These are phyloP conservation scores for Aspergillus pseudotamarii DNA, from an alignment of 2,329 filamentous ascomycete genomes.

Conservation along the genomic window DNA sequence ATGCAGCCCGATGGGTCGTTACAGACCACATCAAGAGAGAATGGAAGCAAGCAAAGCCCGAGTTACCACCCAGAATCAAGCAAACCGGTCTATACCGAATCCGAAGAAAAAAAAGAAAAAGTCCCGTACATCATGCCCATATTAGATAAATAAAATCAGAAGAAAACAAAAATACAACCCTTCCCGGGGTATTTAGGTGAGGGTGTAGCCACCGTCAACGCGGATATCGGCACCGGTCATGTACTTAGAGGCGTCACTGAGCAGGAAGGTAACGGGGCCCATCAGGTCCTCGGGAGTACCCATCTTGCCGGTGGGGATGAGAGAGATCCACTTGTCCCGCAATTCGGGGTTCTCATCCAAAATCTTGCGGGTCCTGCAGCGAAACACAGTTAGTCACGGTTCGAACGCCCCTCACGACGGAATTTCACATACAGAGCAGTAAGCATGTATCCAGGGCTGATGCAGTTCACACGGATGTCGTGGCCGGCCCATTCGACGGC, in stretches of 20 bases:
- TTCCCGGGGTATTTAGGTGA: conserved; percentile 57
- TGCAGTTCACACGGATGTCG: conserved; percentile 91
- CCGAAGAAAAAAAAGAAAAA: not conserved
- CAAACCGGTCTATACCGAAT: conserved; percentile 19
- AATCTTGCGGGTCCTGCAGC: conserved; percentile 81
- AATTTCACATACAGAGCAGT: conserved; percentile 75
- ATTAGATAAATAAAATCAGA: conserved; percentile 3
- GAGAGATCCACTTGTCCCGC: conserved; percentile 84
- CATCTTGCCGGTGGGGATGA: conserved; percentile 94
- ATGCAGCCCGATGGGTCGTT: conserved; percentile 14
- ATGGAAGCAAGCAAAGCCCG: conserved; percentile 6
- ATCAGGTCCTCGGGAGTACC: conserved; percentile 88
- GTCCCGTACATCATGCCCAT: conserved; percentile 16
- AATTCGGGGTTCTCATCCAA: conserved; percentile 90
- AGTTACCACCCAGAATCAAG: conserved; percentile 6
- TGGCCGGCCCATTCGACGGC: conserved; percentile 92
- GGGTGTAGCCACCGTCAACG: conserved; percentile 87
- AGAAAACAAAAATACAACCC: not conserved
- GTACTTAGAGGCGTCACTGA: conserved; percentile 77
- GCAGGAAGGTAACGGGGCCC: conserved; percentile 85
- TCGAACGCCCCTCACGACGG: too few relatives aligned
- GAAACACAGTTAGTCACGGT: conserved; percentile 8
- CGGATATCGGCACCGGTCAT: conserved; percentile 75
- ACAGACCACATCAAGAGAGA: conserved; percentile 3
- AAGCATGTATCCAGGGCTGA: conserved; percentile 95